phyloP scores from a whole-genome alignment of 441 rosid genomes.

The Gossypium schwendimanii region DNA sequence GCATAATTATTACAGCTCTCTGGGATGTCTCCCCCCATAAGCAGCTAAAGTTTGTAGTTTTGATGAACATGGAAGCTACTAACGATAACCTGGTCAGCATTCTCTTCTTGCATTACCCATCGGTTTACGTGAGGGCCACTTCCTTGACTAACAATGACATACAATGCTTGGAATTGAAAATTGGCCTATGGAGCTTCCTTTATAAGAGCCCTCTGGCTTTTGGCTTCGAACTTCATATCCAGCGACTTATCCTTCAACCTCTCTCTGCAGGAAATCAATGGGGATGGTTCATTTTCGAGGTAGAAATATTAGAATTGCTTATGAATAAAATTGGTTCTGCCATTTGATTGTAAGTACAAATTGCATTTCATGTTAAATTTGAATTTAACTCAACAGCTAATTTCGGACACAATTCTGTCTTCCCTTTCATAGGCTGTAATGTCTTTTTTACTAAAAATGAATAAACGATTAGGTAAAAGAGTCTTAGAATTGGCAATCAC shows the following conservation, averaged over 20 bases:
- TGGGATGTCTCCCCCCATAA: not conserved
- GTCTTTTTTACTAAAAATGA: no score
- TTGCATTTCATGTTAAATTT: not conserved
- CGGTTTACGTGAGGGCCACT: no score
- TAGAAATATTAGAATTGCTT: not conserved
- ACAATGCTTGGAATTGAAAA: not conserved
- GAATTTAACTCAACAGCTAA: no score
- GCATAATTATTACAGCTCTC: not conserved
- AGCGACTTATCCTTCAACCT: not conserved
- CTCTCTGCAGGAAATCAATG: not conserved
- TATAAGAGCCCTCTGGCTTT: not conserved
- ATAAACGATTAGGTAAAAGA: not conserved
- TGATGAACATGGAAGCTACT: conserved; percentile 30
- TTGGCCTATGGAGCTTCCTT: not conserved
- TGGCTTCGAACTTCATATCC: not conserved
- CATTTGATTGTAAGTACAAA: not conserved
- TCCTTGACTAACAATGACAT: no score
- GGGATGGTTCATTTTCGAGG: not conserved
- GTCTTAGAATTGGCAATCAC: not conserved
- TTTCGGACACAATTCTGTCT: no score
- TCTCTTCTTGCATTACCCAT: not conserved
- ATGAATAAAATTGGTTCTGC: not conserved
- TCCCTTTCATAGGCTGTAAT: no score
- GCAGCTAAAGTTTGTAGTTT: conserved; percentile 13
- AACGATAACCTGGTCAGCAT: no score